Evolutionary conservation across 495 filamentous ascomycete species (phyloP).

Genomic region (Trichocladium uniseriatum): DNA sequence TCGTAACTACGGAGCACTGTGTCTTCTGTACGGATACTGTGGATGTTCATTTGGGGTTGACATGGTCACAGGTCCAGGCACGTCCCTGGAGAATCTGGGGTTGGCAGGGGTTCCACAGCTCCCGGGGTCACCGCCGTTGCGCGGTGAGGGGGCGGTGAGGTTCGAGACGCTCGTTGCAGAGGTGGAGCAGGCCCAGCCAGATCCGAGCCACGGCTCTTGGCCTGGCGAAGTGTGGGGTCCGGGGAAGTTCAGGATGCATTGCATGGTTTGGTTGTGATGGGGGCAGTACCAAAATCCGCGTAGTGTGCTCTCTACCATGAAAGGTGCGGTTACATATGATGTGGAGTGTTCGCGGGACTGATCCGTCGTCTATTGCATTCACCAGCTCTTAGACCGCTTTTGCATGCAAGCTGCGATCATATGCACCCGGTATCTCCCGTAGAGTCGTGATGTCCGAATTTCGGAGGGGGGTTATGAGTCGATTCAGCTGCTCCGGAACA

Average conservation of each 20-base stretch:
- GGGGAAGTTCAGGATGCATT: constrained; percentile 8
- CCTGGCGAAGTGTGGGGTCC: constrained; percentile 5
- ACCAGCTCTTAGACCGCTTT: no score
- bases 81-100: constrained; percentile 6
- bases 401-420: background rate
- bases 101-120: background rate
- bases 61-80: background rate
- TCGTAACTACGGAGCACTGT: no score
- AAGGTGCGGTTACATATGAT: no score
- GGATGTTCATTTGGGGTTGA: no score
- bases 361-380: no score
- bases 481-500: background rate
- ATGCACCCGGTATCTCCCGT: constrained; percentile 8
- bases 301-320: no score
- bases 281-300: no score
- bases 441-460: constrained; percentile 1
- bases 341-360: no score
- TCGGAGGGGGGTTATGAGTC: constrained; percentile 1
- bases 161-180: constrained; percentile 1
- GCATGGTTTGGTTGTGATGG: background rate
- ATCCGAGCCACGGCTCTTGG: background rate
- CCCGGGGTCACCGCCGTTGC: background rate
- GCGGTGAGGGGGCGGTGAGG: constrained; percentile 1
- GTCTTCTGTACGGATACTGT: no score
- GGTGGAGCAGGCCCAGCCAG: background rate